phyloP scores from a whole-genome alignment of 2,329 filamentous ascomycete genomes.

The Exophiala spinifera region DNA sequence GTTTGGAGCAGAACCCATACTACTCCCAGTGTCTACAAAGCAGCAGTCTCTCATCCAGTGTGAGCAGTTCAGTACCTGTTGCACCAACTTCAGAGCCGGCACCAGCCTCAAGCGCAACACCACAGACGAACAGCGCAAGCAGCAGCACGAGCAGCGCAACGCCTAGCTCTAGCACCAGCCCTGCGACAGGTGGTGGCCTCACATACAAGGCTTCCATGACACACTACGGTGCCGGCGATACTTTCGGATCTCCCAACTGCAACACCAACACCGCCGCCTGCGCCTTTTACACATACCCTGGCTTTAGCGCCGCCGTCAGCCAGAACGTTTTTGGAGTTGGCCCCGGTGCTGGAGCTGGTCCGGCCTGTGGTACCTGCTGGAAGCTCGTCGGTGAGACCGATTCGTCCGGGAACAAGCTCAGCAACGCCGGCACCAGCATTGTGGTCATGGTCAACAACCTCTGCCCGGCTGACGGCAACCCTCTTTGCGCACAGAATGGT shows the following conservation, averaged over 20 bases:
- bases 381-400: slow-evolving; percentile 38
- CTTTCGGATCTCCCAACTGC: slow-evolving; percentile 35
- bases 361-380: slow-evolving; percentile 42
- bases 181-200: slow-evolving; percentile 5
- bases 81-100: not conserved
- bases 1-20: slow-evolving; percentile 34
- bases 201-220: slow-evolving; percentile 36
- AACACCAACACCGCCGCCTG: slow-evolving; percentile 38
- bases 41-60: not conserved
- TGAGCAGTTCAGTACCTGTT: not conserved
- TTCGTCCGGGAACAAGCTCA: slow-evolving; percentile 24
- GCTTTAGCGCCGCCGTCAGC: slow-evolving; percentile 38
- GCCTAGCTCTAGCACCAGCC: slow-evolving; percentile 4
- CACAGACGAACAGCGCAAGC: not conserved
- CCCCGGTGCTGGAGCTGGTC: slow-evolving; percentile 37
- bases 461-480: slow-evolving; percentile 39
- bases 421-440: slow-evolving; percentile 34
- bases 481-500: slow-evolving; percentile 37
- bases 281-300: slow-evolving; percentile 34
- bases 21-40: slow-evolving; percentile 39
- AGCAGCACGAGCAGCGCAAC: too few relatives aligned
- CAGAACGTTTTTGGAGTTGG: slow-evolving; percentile 41
- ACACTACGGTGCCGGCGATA: slow-evolving; percentile 36
- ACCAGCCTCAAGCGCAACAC: not conserved
- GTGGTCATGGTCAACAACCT: slow-evolving; percentile 43